Evolutionary conservation across 2,329 filamentous ascomycete species (phyloP), one percentile per base, ranked within the genome.

Genomic region (Akanthomyces dipterigenus): DNA sequence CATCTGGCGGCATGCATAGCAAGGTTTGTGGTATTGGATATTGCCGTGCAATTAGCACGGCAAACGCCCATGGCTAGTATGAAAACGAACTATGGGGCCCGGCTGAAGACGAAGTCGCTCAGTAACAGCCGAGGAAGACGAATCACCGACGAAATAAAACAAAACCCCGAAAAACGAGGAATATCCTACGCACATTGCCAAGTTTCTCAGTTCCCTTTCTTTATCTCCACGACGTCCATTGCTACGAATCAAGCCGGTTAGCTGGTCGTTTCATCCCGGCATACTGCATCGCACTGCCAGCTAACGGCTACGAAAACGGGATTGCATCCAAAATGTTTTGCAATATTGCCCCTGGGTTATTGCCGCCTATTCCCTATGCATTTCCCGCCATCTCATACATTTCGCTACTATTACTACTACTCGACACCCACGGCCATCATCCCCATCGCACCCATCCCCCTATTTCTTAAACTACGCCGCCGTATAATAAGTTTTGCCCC

Each of bases 401-500:
- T 49, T 31, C 28, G 53, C 40, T 54, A 60, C 40, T 28, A 53
- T 24, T 49, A 46, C 54, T 49, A 59, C 34, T 43, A 18, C 34
- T 59, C 34, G 16, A 50, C 57, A 45, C n/a, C 28, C 36, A 53
- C 49, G 48, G 24, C 48, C 24, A n/a, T 8, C 28, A 60, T n/a
- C 31, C 7, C 45, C n/a, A 31, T 3, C 8, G 20, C 24, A 38
- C 8, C 2, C 43, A 11, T 8, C 31, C 11, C 51, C 51, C 45
- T 18, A 61, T 61, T 51, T 61, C 60, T 43, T 61, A 61, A 24
- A 61, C 45, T 31, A 61, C 20, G 60, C 34, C 45, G 20, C 36
- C 38, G 43, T 61, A 61, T 61, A 61, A 61, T 61, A 61, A 38
- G 22, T 55, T 48, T 61, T 61, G 26, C 58, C 50, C 28, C 42